Base-by-base conservation (phyloP, 495 filamentous ascomycete species). In the Aspergillus wentii region DNA sequence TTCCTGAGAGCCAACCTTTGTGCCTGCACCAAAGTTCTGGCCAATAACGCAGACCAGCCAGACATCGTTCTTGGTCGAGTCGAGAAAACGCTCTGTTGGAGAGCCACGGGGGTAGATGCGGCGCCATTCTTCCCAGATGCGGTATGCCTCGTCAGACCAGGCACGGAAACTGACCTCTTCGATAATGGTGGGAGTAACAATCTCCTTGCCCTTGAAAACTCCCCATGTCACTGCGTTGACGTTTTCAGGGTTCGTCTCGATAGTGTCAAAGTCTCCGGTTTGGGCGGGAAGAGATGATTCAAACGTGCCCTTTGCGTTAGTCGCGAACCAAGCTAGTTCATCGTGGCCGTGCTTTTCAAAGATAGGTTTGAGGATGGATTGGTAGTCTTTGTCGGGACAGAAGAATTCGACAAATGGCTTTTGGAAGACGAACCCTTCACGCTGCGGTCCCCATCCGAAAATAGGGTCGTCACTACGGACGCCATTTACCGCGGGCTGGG, bases 321-420 rank as follows among this genome's bases (percentile, higher is more conserved):
- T 80, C 6, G 90, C 91, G 64, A 91, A 95, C 69, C 80, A 98
- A 42, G 82, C 83, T 3, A 97, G 73, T 38, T 81, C 74, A 16
- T 80, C 75, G 22, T 70, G 56, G 31, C 75, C 63, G 40, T 77
- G 72, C 13, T 68, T 59, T 11, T 64, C 66, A 19, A 97, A 76
- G 31, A 76, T 69, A 13, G 68, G 65, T 40, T 77, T 73, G 10
- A 97, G 67, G 18, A 53, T 57, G 19, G 38, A 48, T 11, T 65
- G 57, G 79, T 86, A 96, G 59, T 89, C 85, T 1, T 64, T 52
- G 3, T 64, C 59, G 0, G 90, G 79, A 29, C 90, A 61, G 69
- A 97, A 97, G 67, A 96, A 86, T 61, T 98, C 92, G 26, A 98
- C 88, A 56, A 98, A 98, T 0, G 92, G 82, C 62, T 98, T 98